phyloP scores from a whole-genome alignment of 2,329 filamentous ascomycete genomes.

The Aspergillus proliferans region DNA sequence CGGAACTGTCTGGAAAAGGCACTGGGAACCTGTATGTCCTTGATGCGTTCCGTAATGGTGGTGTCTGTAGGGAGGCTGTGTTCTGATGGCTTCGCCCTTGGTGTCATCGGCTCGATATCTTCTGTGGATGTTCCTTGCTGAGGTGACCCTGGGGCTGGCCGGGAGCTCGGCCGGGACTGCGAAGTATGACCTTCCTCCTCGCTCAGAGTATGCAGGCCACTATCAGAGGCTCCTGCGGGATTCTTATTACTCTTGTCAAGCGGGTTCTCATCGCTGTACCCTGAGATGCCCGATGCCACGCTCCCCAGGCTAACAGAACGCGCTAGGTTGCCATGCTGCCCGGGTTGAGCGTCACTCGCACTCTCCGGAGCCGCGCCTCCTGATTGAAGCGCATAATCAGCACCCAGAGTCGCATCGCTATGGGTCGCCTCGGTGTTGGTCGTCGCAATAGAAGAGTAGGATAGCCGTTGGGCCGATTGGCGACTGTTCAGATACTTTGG shows the following conservation, averaged over 20 bases:
- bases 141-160: conserved; percentile 34
- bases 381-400: conserved; percentile 76
- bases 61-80: conserved; percentile 73
- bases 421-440: conserved; percentile 54
- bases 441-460: conserved; percentile 50
- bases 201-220: conserved; percentile 51
- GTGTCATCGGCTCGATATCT: conserved; percentile 59
- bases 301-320: conserved; percentile 83
- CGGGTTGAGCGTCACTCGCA: conserved; percentile 10
- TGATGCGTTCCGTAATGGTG: conserved; percentile 77
- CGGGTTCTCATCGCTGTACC: conserved; percentile 45
- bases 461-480: conserved; percentile 54
- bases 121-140: conserved; percentile 30
- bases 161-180: conserved; percentile 15
- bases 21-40: conserved; percentile 84
- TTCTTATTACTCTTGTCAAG: conserved; percentile 34
- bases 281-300: conserved; percentile 68
- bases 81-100: conserved; percentile 54
- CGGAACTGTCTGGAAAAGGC: conserved; percentile 81
- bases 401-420: conserved; percentile 68
- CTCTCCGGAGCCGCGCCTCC: conserved; percentile 62
- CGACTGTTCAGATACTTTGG: conserved; percentile 53
- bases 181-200: conserved; percentile 46
- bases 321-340: conserved; percentile 48
- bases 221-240: conserved; percentile 38